Evolutionary conservation across 164 flowering plant genomes (phyloP), one percentile per base, ranked within the genome.

Genomic region (Tinospora cordifolia): DNA sequence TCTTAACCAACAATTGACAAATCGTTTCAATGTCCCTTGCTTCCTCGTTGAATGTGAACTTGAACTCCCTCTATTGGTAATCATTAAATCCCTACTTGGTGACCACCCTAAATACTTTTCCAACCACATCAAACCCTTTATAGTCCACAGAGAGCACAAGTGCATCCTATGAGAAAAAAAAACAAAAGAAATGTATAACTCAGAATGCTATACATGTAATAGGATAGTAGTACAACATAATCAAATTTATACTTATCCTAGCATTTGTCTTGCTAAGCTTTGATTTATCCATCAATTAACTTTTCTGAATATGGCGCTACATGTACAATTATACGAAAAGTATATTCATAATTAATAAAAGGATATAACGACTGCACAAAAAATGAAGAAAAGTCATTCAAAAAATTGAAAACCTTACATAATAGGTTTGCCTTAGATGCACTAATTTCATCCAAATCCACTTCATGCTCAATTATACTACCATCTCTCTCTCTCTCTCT

Each of bases 221-320:
- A n/a, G n/a, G n/a, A n/a, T n/a, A n/a, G n/a, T n/a, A n/a, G n/a
- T n/a, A 51, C 15, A 51, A 51, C 21, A 51, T n/a, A 17, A 51
- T 51, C 8, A 3, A 39, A 30, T 60, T 39, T 49, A 44, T 59
- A 60, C 84, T 76, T 83, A 91, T 97, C 77, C 78, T 86, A 69
- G 85, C 90, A 72, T 77, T 77, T 14, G 78, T 84, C 93, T 88
- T 58, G 82, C 82, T 63, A 76, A 87, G 73, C 84, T 91, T 81
- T 83, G 88, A 83, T 93, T 93, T 63, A 91, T 85, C 74, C 98
- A 79, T 93, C 96, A 73, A 91, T 83, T 34, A 93, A 73, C 68
- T 78, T 83, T 44, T 85, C 84, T 38, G 88, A 74, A 72, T 81
- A 87, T 39, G 85, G 83, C 7, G 96, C 97, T 93, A 40, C 72